phyloP scores from a whole-genome alignment of 2,329 filamentous ascomycete species.

The Parafenestella ontariensis region DNA sequence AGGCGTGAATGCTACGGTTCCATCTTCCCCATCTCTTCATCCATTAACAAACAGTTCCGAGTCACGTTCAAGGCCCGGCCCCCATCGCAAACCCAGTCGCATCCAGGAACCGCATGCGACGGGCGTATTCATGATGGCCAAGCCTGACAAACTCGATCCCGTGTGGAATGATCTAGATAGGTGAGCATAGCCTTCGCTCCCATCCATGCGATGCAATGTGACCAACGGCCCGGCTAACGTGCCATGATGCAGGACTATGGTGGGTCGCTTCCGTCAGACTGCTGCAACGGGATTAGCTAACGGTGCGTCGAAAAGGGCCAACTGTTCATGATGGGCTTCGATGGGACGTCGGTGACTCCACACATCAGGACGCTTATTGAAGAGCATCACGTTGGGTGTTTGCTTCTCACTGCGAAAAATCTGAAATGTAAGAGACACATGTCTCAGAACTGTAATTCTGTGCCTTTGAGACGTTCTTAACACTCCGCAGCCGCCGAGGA shows the following conservation, averaged over 20 bases:
- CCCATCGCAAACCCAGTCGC: constrained; percentile 34
- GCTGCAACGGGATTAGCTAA: constrained; percentile 35
- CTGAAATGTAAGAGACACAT: constrained; percentile 70
- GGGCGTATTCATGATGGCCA: constrained; percentile 62
- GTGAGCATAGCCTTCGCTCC: constrained; percentile 58
- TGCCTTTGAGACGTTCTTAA: constrained; percentile 23
- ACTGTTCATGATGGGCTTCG: constrained; percentile 84
- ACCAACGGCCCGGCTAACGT: constrained; percentile 43
- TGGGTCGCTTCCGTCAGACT: constrained; percentile 32
- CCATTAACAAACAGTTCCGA: constrained; percentile 40
- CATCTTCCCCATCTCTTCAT: constrained; percentile 42
- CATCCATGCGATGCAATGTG: constrained; percentile 33
- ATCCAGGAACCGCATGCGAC: constrained; percentile 30
- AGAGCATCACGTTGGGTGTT: constrained; percentile 85
- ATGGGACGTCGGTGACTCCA: constrained; percentile 82
- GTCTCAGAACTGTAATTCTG: constrained; percentile 8
- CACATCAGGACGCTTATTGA: constrained; percentile 83
- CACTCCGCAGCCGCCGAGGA: constrained; percentile 78
- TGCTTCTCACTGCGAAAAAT: constrained; percentile 84
- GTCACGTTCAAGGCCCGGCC: constrained; percentile 44
- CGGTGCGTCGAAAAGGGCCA: constrained; percentile 69
- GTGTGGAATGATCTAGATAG: constrained; percentile 78
- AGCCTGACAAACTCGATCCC: constrained; percentile 54
- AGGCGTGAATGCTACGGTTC: constrained; percentile 45
- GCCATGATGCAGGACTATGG: constrained; percentile 53